Evolutionary conservation across 2,329 filamentous ascomycete species (phyloP).

Genomic region (Magnaporthiopsis rhizophila): DNA sequence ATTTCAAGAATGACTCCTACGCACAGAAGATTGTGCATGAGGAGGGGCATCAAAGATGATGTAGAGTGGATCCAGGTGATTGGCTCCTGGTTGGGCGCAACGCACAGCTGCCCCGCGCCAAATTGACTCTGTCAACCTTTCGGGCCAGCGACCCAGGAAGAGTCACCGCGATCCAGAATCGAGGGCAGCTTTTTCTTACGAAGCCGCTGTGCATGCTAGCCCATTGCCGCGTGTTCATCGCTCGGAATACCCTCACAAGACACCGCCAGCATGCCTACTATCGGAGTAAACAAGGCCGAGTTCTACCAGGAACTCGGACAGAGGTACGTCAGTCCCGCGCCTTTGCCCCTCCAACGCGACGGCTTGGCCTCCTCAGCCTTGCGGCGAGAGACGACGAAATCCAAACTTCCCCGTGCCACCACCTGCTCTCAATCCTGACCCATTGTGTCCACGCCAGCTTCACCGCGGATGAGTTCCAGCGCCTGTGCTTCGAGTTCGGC

Average conservation of each 20-base stretch:
- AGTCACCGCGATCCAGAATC: neutral
- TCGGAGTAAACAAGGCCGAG: conserved; percentile 8
- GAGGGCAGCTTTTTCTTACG: neutral
- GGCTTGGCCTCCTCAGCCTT: neutral
- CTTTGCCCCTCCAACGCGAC: neutral
- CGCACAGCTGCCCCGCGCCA: neutral
- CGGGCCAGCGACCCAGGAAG: neutral
- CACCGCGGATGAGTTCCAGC: conserved; percentile 91
- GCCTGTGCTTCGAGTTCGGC: conserved; percentile 96
- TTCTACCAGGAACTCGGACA: conserved; percentile 8
- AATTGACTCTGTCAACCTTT: neutral
- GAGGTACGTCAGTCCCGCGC: conserved; percentile 3
- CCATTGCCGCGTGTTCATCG: neutral
- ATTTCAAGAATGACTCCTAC: neutral
- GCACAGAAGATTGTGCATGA: neutral
- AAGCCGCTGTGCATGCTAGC: neutral
- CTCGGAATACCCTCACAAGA: conserved; percentile 3
- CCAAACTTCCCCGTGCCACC: neutral
- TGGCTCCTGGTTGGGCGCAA: neutral
- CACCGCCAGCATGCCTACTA: conserved; percentile 7
- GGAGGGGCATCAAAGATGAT: neutral
- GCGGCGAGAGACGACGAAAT: neutral
- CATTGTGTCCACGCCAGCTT: conserved; percentile 42
- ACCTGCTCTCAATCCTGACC: neutral
- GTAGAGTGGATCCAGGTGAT: neutral